Conservation (phyloP, 768 basidiomycete genomes). For the Boletus pseudopeckii region DNA sequence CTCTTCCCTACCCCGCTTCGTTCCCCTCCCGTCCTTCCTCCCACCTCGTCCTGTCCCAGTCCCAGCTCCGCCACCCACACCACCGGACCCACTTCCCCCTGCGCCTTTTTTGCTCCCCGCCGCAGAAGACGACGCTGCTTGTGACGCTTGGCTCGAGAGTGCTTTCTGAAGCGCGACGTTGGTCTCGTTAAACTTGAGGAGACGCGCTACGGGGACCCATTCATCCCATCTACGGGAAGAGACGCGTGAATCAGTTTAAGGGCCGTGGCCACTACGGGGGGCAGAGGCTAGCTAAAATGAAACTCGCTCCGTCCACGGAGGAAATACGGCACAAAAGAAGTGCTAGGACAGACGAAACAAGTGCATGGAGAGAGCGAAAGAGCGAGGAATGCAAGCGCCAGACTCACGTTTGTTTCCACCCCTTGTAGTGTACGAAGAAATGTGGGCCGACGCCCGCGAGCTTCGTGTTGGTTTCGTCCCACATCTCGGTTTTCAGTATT, state of each 20-base stretch:
- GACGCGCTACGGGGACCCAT: constrained; percentile 79
- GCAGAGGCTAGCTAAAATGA: not conserved
- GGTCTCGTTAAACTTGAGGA: constrained; percentile 81
- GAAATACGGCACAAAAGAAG: not conserved
- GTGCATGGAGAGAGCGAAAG: not conserved
- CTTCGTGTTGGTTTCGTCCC: constrained; percentile 60
- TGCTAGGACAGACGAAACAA: not conserved
- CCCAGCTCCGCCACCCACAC: constrained; percentile 22
- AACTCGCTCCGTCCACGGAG: too few relatives aligned
- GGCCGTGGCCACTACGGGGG: not conserved
- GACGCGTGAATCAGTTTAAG: not conserved
- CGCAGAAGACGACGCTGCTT: constrained; percentile 38
- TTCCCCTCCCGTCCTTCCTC: constrained; percentile 64
- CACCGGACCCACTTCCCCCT: constrained; percentile 24
- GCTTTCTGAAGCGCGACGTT: constrained; percentile 77
- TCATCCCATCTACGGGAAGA: constrained; percentile 10
- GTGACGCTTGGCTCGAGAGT: constrained; percentile 47
- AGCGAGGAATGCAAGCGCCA: not conserved
- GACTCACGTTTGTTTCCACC: constrained; percentile 95
- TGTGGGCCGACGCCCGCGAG: constrained; percentile 68
- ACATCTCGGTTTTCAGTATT: constrained; percentile 65
- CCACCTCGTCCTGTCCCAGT: constrained; percentile 30
- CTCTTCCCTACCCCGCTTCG: constrained; percentile 74
- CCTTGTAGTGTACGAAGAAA: constrained; percentile 98
- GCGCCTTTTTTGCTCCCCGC: constrained; percentile 27